phyloP scores from a whole-genome alignment of 768 basidiomycete species.

The Hortiboletus campestris region DNA sequence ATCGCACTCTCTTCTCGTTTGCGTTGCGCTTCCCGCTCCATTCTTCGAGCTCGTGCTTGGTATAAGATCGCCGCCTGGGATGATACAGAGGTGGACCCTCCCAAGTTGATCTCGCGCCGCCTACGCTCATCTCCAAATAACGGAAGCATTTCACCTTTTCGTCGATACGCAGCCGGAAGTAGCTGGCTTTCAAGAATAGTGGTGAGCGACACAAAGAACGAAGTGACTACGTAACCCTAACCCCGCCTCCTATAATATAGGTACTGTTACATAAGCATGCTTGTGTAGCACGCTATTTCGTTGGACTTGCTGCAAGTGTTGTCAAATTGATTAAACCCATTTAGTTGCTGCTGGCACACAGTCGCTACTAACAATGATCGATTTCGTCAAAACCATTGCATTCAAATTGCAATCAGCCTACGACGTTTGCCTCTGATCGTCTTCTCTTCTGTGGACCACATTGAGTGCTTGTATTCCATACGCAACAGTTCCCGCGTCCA shows the following conservation, averaged over 20 bases:
- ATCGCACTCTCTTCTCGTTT: conserved; percentile 56
- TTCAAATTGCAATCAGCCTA: background rate
- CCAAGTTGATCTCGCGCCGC: conserved; percentile 72
- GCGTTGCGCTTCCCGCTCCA: conserved; percentile 55
- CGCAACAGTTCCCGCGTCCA: conserved; percentile 3
- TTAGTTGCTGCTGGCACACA: too few relatives aligned
- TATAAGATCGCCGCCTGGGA: conserved; percentile 58
- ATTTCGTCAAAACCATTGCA: background rate
- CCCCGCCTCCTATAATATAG: too few relatives aligned
- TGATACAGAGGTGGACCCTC: conserved; percentile 54
- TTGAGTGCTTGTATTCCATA: conserved; percentile 4
- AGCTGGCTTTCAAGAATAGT: background rate
- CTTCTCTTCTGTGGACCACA: conserved; percentile 9
- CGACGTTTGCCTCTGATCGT: conserved; percentile 9
- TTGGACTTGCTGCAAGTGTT: too few relatives aligned
- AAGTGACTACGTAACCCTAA: too few relatives aligned
- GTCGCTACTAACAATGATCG: too few relatives aligned
- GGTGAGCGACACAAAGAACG: background rate
- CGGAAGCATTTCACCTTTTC: conserved; percentile 33
- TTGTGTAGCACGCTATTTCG: too few relatives aligned
- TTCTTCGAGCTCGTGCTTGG: conserved; percentile 57
- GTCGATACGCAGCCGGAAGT: background rate
- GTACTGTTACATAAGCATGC: too few relatives aligned
- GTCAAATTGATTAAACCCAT: too few relatives aligned
- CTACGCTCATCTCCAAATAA: conserved; percentile 50